Evolutionary conservation across 2,329 filamentous ascomycete species (phyloP), one percentile per base, ranked within the genome.

Genomic region (Fusarium virguliforme): DNA sequence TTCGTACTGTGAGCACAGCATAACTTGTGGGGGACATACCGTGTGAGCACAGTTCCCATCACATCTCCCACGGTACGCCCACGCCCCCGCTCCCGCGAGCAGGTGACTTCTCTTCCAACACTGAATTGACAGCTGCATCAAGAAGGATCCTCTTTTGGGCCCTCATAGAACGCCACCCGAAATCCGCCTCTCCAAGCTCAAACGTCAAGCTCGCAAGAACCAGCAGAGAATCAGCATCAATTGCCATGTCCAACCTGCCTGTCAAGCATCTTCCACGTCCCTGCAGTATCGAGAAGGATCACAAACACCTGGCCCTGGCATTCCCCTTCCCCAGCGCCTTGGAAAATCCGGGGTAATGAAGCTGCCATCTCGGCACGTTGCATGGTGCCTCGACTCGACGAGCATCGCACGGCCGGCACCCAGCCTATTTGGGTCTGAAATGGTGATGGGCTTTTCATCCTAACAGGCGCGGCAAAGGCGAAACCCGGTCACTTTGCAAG

Each of bases 391-490:
- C 12, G 55, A 56, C 12, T 32, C 43, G 34, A 60, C 28, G 38
- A 61, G 51, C 56, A 54, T 62, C 55, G 53, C 40, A 66, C 64
- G 54, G 56, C 62, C 59, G 59, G 51, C 57, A 61, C 65, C 62
- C 58, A 32, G 64, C 71, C 60, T 40, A 34, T 74, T 71, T 58
- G 34, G 67, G 57, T 13, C 56, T 24, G 55, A 58, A 59, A 64
- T 76, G 74, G 74, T 76, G 74, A 67, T 54, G 71, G 64, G 72
- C 53, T 57, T 64, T 64, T 51, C 41, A 22, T 55, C 64, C 56
- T 76, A 43, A 76, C 55, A 76, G 74, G 74, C 37, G 74, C 74
- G 74, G 74, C 71, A 76, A 72, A 70, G 32, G 26, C 41, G 56
- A 72, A 67, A 61, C 69, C 70, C 61, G 59, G 65, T 56, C 63